Evolutionary conservation across 2,329 filamentous ascomycete species (phyloP).

Genomic region (Aspergillus sojae): DNA sequence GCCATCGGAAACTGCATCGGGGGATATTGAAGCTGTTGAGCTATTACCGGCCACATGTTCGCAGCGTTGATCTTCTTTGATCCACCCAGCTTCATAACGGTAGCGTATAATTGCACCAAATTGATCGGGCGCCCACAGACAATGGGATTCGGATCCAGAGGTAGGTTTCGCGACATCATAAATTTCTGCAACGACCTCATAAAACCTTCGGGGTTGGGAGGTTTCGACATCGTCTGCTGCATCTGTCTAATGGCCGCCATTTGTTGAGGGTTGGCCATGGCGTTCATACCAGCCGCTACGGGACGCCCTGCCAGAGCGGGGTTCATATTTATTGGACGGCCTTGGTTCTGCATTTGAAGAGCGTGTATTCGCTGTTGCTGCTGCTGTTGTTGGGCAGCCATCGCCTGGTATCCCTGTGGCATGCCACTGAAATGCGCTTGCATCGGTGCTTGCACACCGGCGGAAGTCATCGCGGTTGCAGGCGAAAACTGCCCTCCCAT

Average conservation of each 20-base stretch:
- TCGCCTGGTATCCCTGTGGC: slow-evolving; percentile 56
- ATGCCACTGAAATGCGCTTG: slow-evolving; percentile 55
- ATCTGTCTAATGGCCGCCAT: slow-evolving; percentile 54
- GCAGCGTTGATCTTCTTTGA: slow-evolving; percentile 71
- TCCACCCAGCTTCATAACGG: slow-evolving; percentile 75
- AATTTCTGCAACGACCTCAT: slow-evolving; percentile 76
- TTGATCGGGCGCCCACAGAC: slow-evolving; percentile 75
- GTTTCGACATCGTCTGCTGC: slow-evolving; percentile 46
- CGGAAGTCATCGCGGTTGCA: slow-evolving; percentile 42
- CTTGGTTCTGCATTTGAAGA: slow-evolving; percentile 78
- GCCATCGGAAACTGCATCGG: slow-evolving; percentile 68
- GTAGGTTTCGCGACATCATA: slow-evolving; percentile 72
- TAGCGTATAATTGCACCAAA: slow-evolving; percentile 75
- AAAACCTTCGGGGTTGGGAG: slow-evolving; percentile 64
- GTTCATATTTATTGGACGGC: slow-evolving; percentile 61
- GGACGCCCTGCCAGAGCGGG: slow-evolving; percentile 39
- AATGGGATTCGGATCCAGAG: slow-evolving; percentile 73
- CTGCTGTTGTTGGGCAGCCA: slow-evolving; percentile 69
- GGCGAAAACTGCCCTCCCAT: slow-evolving; percentile 48
- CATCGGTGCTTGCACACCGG: slow-evolving; percentile 44
- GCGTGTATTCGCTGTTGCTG: slow-evolving; percentile 72
- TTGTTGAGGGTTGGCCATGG: slow-evolving; percentile 44
- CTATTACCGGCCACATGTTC: slow-evolving; percentile 75
- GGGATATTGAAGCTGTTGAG: slow-evolving; percentile 63
- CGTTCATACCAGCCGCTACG: slow-evolving; percentile 38